A percentile compares a stretch with the other conserved stretches of the same genome.
phyloP scores from a whole-genome alignment of 2,329 filamentous ascomycete genomes.

The Elsinoe batatas region DNA sequence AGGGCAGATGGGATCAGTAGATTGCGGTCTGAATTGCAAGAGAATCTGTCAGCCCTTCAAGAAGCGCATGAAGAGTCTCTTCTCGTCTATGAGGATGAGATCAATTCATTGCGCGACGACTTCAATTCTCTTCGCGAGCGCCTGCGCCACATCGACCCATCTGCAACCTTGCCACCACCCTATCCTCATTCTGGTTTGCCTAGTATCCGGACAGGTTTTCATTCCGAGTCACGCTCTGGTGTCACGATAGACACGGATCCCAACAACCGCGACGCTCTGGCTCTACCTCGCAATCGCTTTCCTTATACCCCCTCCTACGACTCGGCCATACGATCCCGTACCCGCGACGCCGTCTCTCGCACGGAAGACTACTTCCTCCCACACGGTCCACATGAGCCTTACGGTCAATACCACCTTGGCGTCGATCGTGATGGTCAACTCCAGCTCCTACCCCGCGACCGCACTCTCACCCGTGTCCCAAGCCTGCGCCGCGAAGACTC shows the following conservation, averaged over 20 bases:
- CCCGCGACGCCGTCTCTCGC: conserved; percentile 2
- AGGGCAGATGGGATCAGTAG: not conserved
- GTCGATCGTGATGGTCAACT: conserved; percentile 6
- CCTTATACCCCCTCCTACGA: not conserved
- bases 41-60: not conserved
- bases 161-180: not conserved
- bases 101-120: not conserved
- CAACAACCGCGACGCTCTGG: not conserved
- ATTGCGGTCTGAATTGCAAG: not conserved
- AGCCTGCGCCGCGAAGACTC: conserved; percentile 1
- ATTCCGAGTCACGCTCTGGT: not conserved
- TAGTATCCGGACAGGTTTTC: no score
- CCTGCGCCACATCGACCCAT: not conserved
- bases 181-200: not conserved
- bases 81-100: conserved; percentile 1
- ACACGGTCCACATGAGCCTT: not conserved
- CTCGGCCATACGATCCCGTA: not conserved
- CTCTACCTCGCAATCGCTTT: not conserved
- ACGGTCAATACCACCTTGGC: conserved; percentile 4
- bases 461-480: conserved; percentile 1
- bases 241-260: not conserved
- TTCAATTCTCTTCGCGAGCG: conserved; percentile 4
- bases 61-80: not conserved
- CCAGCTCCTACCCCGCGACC: conserved; percentile 6
- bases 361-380: not conserved